These are phyloP conservation scores for Populus simonii DNA, from an alignment of 345 rosid genomes.

Conservation along the genomic window DNA sequence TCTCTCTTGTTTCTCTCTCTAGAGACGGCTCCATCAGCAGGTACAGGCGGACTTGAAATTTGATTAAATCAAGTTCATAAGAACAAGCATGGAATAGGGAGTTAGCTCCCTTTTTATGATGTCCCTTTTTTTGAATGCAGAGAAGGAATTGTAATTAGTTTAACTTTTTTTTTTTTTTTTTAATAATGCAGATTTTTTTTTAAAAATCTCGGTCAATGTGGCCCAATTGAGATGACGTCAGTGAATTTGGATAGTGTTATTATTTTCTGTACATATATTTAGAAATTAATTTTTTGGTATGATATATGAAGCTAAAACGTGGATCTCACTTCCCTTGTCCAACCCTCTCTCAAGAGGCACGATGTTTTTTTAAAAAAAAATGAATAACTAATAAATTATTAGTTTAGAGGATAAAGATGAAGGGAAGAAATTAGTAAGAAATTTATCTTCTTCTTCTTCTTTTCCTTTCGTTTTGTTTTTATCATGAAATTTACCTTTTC, in stretches of 20 bases:
- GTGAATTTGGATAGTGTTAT: background rate
- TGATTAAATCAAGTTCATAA: conserved; percentile 30
- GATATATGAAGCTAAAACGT: too few relatives aligned
- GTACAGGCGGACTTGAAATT: conserved; percentile 18
- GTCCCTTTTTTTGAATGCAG: background rate
- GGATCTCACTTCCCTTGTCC: too few relatives aligned
- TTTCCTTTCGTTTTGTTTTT: too few relatives aligned
- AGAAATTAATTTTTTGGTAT: too few relatives aligned
- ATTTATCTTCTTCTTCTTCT: too few relatives aligned
- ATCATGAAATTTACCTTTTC: too few relatives aligned
- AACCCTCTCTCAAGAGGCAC: too few relatives aligned
- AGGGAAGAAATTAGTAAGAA: too few relatives aligned
- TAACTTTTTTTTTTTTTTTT: background rate
- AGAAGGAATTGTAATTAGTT: background rate
- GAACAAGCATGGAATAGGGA: background rate
- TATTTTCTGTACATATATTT: too few relatives aligned
- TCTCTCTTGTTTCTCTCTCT: conserved; percentile 15
- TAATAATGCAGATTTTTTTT: background rate
- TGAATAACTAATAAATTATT: too few relatives aligned
- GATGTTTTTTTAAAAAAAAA: too few relatives aligned
- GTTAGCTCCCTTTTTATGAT: background rate
- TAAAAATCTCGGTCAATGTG: background rate
- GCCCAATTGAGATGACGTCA: background rate
- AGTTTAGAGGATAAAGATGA: too few relatives aligned
- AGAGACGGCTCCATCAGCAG: background rate